Evolutionary conservation across 495 filamentous ascomycete species (phyloP), one percentile per base, ranked within the genome.

Genomic region (Lasiosphaeria ovina): DNA sequence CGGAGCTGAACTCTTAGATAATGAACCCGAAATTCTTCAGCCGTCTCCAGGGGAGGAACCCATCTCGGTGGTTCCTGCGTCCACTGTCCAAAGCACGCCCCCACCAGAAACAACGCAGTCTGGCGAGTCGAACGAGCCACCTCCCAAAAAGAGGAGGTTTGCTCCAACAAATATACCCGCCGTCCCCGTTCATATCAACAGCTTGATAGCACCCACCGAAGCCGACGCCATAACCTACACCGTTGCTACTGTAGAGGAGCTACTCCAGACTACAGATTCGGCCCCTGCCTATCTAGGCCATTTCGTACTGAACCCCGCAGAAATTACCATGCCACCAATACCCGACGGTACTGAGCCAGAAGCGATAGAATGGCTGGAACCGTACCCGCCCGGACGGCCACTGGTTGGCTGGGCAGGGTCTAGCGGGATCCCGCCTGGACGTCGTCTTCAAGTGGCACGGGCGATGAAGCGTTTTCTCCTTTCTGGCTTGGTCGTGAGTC

Each of bases 141-240:
- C 58, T 3, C 31, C 35, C n/a, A 82, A 81, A 66, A 76, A 75
- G 62, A 77, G 75, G 55, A 70, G 72, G 57, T 53, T 80, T 40
- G 70, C 60, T 12, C 79, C 79, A 14, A 71, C 59, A 14, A 58
- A 67, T 33, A 54, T 81, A n/a, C 71, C 76, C 3, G 38, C 69
- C 0, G 59, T 77, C 12, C 69, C 76, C 59, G 60, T 45, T 14
- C 62, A 67, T 35, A 35, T 60, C 49, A 49, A 57, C 55, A 64
- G 55, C 33, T 17, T 52, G 8, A 24, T 66, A n/a, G 73, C 79
- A 31, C 69, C 74, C 3, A 77, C 74, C 4, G 74, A 75, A 38
- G 76, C 69, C 4, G 79, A 81, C 40, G 35, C 62, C 6, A 64
- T 77, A 9, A n/a, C 12, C 8, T 47, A 14, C 42, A 5, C 51